phyloP scores from a whole-genome alignment of 140 eudicot genomes.

The Eryngium alpinum region DNA sequence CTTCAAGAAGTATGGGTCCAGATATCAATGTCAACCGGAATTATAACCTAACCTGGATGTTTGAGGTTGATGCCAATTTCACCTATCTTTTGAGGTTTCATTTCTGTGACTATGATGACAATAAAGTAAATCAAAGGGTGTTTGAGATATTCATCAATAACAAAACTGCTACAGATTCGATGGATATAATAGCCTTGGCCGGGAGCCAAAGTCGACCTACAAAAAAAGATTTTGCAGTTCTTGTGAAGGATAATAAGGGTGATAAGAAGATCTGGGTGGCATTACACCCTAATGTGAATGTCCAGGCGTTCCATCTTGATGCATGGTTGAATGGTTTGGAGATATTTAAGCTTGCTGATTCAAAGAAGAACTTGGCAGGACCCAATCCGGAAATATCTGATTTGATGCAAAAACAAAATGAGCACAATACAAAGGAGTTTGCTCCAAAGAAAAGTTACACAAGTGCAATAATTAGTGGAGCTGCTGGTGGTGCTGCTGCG shows the following conservation, averaged over 20 bases:
- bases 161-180: conserved; percentile 39
- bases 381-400: conserved; percentile 46
- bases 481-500: conserved; percentile 57
- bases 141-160: conserved; percentile 53
- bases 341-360: conserved; percentile 47
- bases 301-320: conserved; percentile 35
- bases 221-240: conserved; percentile 45
- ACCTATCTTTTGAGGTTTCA: conserved; percentile 62
- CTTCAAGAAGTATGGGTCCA: conserved; percentile 57
- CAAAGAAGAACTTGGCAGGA: conserved; percentile 45
- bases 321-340: conserved; percentile 59
- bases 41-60: conserved; percentile 59
- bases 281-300: conserved; percentile 32
- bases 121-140: conserved; percentile 46
- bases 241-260: conserved; percentile 26
- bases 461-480: conserved; percentile 32
- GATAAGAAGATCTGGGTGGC: conserved; percentile 47
- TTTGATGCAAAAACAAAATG: conserved; percentile 40
- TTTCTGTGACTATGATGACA: conserved; percentile 48
- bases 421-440: conserved; percentile 28
- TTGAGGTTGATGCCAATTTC: conserved; percentile 55
- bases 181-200: conserved; percentile 42
- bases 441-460: conserved; percentile 5
- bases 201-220: conserved; percentile 35
- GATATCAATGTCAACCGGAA: conserved; percentile 37